A percentile compares a stretch with the other conserved stretches of the same genome.
phyloP scores from a whole-genome alignment of 2,329 filamentous ascomycete species.

The Calonectria multiphialidica region DNA sequence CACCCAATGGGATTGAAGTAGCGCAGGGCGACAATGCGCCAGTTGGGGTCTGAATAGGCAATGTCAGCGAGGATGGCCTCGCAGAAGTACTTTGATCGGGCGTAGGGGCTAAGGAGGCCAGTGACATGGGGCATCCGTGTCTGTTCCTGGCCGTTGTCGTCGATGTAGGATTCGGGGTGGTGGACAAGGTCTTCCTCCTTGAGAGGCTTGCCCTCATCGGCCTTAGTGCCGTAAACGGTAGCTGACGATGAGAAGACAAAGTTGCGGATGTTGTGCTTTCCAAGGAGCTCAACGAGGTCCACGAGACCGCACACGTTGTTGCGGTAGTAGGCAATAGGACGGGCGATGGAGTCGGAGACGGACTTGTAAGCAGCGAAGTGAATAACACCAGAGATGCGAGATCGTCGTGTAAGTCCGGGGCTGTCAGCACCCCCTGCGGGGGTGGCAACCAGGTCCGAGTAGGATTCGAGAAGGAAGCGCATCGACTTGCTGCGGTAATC shows the following conservation, averaged over 20 bases:
- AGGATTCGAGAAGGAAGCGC: slow-evolving; percentile 52
- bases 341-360: slow-evolving; percentile 72
- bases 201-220: slow-evolving; percentile 62
- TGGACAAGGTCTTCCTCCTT: slow-evolving; percentile 57
- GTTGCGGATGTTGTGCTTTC: slow-evolving; percentile 71
- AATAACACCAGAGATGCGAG: slow-evolving; percentile 64
- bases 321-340: slow-evolving; percentile 72
- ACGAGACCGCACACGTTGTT: slow-evolving; percentile 77
- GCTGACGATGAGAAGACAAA: slow-evolving; percentile 78
- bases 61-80: slow-evolving; percentile 75
- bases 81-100: slow-evolving; percentile 75
- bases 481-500: slow-evolving; percentile 53
- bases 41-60: slow-evolving; percentile 69
- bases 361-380: slow-evolving; percentile 78
- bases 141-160: slow-evolving; percentile 54
- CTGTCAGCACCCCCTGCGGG: slow-evolving; percentile 7
- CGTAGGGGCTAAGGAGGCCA: slow-evolving; percentile 74
- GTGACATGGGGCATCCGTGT: slow-evolving; percentile 35
- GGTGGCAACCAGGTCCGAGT: slow-evolving; percentile 39
- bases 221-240: slow-evolving; percentile 72
- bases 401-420: slow-evolving; percentile 20
- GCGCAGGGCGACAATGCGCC: slow-evolving; percentile 72
- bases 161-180: slow-evolving; percentile 58
- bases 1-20: slow-evolving; percentile 79
- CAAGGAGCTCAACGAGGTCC: slow-evolving; percentile 67